These are phyloP conservation scores for Tuber indicum DNA, from an alignment of 495 filamentous ascomycete genomes.

Conservation along the genomic window DNA sequence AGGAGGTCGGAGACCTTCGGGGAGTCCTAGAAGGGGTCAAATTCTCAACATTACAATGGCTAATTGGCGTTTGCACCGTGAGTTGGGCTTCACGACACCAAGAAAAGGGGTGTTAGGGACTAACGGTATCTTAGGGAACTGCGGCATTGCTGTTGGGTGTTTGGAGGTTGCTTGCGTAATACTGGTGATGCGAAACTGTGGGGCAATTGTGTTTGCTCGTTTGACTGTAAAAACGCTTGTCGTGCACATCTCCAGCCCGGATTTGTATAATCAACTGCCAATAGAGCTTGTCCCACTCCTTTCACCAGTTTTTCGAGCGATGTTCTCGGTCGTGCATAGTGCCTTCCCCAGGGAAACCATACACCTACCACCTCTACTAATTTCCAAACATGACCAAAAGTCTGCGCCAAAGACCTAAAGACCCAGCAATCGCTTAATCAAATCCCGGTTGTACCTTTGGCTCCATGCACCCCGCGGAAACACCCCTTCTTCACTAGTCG, in stretches of 20 bases:
- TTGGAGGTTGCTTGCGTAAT: conserved; percentile 72
- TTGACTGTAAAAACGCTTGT: not conserved
- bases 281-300: not conserved
- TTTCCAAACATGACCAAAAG: not conserved
- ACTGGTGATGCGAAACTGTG: not conserved
- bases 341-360: not conserved
- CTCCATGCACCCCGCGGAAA: not conserved
- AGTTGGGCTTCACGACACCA: not conserved
- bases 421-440: not conserved
- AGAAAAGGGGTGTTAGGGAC: not conserved
- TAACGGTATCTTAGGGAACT: conserved; percentile 50
- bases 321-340: not conserved
- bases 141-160: conserved; percentile 91
- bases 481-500: not conserved
- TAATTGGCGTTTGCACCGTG: conserved; percentile 92
- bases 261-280: not conserved
- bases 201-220: not conserved
- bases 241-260: not conserved
- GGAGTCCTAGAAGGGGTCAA: conserved; percentile 95
- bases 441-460: not conserved
- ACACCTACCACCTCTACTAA: not conserved
- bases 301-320: not conserved
- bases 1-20: conserved; percentile 83
- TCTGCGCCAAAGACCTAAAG: not conserved
- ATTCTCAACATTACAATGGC: conserved; percentile 94